Conservation (phyloP, 805 yeast species). For the Pichia eremophila region DNA sequence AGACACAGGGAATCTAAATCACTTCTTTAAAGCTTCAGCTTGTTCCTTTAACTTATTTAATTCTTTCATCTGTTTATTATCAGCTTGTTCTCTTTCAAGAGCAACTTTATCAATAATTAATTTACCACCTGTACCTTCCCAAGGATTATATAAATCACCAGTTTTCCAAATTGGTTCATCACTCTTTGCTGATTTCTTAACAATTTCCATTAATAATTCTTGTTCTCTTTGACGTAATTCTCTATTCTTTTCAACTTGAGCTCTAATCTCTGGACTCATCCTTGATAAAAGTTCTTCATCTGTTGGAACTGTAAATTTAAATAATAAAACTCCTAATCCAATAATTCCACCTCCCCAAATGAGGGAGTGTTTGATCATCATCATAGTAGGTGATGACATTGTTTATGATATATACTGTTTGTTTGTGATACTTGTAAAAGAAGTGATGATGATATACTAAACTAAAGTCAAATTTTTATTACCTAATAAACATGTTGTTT, state of each 20-base stretch:
- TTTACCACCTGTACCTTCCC: slow-evolving; percentile 37
- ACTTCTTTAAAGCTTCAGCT: slow-evolving; percentile 8
- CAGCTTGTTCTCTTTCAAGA: slow-evolving; percentile 41
- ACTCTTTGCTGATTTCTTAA: slow-evolving; percentile 50
- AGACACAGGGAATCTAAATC: background rate
- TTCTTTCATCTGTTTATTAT: slow-evolving; percentile 28
- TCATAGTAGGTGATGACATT: slow-evolving; percentile 7
- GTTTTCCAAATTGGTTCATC: slow-evolving; percentile 80
- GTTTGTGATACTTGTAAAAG: no score
- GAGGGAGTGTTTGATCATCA: slow-evolving; percentile 23
- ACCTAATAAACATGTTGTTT: no score
- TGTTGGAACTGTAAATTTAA: slow-evolving; percentile 71
- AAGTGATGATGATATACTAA: no score
- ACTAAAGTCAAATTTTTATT: no score
- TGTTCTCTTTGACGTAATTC: slow-evolving; percentile 60
- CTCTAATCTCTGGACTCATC: slow-evolving; percentile 76
- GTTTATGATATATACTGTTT: no score
- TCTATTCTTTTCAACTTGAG: slow-evolving; percentile 59
- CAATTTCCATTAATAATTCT: slow-evolving; percentile 58
- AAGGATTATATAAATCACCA: slow-evolving; percentile 60
- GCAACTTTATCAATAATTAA: slow-evolving; percentile 33
- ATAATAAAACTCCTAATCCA: slow-evolving; percentile 62
- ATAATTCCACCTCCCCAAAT: slow-evolving; percentile 55
- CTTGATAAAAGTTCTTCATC: slow-evolving; percentile 68
- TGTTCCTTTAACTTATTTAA: slow-evolving; percentile 32